Conservation (phyloP, 2,329 filamentous ascomycete species). For the Aurifilum marmelostoma region DNA sequence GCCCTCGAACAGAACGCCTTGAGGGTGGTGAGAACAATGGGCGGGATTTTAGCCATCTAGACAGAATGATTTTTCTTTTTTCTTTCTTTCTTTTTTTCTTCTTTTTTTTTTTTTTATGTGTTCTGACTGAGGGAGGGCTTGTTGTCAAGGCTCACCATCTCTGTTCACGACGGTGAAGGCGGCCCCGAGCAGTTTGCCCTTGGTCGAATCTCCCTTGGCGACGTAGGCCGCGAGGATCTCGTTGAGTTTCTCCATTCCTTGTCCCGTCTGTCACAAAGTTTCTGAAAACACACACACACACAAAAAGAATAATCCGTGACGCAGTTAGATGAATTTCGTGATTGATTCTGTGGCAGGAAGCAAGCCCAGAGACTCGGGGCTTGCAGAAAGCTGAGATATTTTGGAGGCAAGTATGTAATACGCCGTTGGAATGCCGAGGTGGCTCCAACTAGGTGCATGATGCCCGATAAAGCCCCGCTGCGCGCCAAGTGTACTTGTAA, state of each 20-base stretch:
- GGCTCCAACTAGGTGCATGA: no score
- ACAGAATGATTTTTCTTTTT: not conserved
- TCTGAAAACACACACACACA: no score
- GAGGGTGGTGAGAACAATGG: not conserved
- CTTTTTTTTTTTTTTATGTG: no score
- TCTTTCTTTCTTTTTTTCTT: no score
- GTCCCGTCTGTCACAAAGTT: not conserved
- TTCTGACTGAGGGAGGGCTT: not conserved
- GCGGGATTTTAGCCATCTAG: not conserved
- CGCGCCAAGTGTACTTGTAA: no score
- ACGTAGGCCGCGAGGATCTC: constrained; percentile 34
- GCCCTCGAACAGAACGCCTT: constrained; percentile 42
- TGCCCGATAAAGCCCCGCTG: no score
- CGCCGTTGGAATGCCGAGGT: no score
- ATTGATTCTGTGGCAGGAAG: no score
- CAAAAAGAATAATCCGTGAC: not conserved
- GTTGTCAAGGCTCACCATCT: constrained; percentile 31
- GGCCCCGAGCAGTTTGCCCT: constrained; percentile 37
- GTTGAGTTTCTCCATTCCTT: constrained; percentile 31
- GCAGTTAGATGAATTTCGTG: not conserved
- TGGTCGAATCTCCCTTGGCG: constrained; percentile 34
- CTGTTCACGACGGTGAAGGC: constrained; percentile 36
- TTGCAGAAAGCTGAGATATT: no score
- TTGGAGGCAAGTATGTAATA: no score
- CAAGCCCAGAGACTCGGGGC: no score